Base-by-base conservation (phyloP, 169 alveolate species). In the Hepatocystis sp. region DNA sequence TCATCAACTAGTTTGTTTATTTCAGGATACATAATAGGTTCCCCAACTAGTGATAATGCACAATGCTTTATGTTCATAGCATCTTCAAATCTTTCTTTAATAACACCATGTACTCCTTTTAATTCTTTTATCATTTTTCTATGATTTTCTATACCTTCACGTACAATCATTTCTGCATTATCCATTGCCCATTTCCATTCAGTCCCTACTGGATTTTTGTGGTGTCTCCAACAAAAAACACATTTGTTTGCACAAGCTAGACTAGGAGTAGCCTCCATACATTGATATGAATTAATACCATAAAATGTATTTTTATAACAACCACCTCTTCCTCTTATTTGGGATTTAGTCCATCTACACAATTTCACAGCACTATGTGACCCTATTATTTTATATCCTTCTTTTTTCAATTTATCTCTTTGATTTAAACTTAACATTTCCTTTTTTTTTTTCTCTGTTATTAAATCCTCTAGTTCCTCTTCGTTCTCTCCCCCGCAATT, bases 221-320 rank as follows among this genome's bases (percentile, higher is more conserved):
- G 98, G 68, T 95, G 98, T 36, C 98, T 81, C 98, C 98, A 95
- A 91, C 98, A 95, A 88, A 95, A 95, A 11, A 95, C 97, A 58
- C 98, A 95, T 63, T 95, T 94, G 94, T 95, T 95, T 27, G 98
- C 98, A 86, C 98, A 95, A 1, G 98, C 98, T 36, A 95, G 86
- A 51, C 97, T 93, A 27, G 97, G 95, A 1, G 98, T 95, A 23
- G 95, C 92, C 84, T 95, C 98, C 98, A 95, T 95, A 68, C 98
- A 95, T 64, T 91, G 97, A 56, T 91, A 91, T 0, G 97, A 94
- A 39, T 67, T 90, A 13, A 95, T 95, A n/a, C 98, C 98, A 55
- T 95, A 95, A 86, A 95, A 95, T 21, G 97, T 92, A 67, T 95
- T 97, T 86, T 95, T 95, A 90, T 95, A 95, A 90, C 98, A 95